These are phyloP conservation scores for Crithidia bombi DNA, from an alignment of 208 protist species.

Conservation along the genomic window DNA sequence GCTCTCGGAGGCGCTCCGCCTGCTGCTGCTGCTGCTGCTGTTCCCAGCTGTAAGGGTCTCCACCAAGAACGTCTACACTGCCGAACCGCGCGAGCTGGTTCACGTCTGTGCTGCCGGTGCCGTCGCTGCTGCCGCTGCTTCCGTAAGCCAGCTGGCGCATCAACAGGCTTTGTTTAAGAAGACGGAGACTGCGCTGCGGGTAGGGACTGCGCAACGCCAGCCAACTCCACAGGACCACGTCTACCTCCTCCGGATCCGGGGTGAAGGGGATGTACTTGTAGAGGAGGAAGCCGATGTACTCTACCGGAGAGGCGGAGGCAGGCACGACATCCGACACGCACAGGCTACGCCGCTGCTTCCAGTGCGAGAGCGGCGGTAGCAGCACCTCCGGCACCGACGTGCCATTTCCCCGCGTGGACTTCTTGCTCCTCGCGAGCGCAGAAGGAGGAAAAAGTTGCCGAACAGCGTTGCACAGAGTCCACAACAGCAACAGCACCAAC, in stretches of 20 bases:
- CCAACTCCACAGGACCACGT: conserved; percentile 55
- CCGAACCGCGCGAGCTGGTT: conserved; percentile 7
- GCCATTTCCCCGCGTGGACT: not conserved
- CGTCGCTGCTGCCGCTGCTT: not conserved
- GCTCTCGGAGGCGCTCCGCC: conserved; percentile 8
- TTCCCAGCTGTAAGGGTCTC: conserved; percentile 21
- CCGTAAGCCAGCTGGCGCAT: conserved; percentile 32
- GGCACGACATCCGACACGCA: conserved; percentile 20
- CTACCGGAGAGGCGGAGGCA: conserved; percentile 28
- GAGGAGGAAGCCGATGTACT: conserved; percentile 24
- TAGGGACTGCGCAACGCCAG: conserved; percentile 30
- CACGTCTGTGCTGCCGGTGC: conserved; percentile 9
- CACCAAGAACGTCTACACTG: conserved; percentile 17
- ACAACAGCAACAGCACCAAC: conserved; percentile 27
- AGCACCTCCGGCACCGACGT: not conserved
- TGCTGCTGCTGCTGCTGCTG: conserved; percentile 15
- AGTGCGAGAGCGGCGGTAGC: conserved; percentile 18
- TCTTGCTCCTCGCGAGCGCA: not conserved
- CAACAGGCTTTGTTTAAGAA: conserved; percentile 35
- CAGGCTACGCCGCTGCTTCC: conserved; percentile 28
- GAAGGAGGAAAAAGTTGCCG: conserved; percentile 7
- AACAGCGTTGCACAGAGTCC: conserved; percentile 30
- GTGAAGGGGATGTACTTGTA: conserved; percentile 38
- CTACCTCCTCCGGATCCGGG: conserved; percentile 39
- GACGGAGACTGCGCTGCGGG: conserved; percentile 37